Base-by-base conservation (phyloP, 2,329 filamentous ascomycete genomes). In the Trichophyton benhamiae region DNA sequence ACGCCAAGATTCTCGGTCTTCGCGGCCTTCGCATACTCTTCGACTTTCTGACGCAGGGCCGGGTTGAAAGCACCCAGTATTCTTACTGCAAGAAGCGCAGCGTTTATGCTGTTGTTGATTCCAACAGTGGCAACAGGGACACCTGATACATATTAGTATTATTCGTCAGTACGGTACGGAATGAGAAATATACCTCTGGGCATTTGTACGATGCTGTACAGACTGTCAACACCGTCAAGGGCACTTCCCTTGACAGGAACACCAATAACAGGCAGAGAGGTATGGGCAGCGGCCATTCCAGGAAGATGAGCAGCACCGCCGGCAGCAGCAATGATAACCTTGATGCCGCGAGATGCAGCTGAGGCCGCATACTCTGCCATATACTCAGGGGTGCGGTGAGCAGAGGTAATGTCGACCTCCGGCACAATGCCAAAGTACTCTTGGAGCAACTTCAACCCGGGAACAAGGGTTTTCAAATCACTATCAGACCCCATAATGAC, bases 41-140 rank as follows among this genome's bases (percentile, higher is more conserved):
- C 74, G 9, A 78, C 71, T 68, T 76, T 76, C 58, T 69, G 68
- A 65, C 75, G 75, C 55, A 77, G 69, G 36, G 65, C 63, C 0
- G 71, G 69, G 63, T 78, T 75, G 64, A 72, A 74, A 2, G 81
- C 73, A 2, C 85, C 86, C 2, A 91, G 72, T 38, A 89, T 87
- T 17, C 86, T 78, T 20, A 86, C 80, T 0, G 87, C 87, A n/a
- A 89, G 75, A 17, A 90, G 77, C 0, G 84, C 87, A 0, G 88
- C 88, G 68, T 91, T 91, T 61, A 87, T 87, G 25, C 85, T 87
- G 75, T 91, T 91, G 73, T 89, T 89, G 72, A 91, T 89, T 9
- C 84, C 87, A 2, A 91, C 87, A 0, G 87, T 90, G 4, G 87
- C 87, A 13, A 86, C 85, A 8, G 88, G 88, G 58, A 86, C 82